Conservation (phyloP, 768 basidiomycete genomes). For the Termitomyces titanicus region DNA sequence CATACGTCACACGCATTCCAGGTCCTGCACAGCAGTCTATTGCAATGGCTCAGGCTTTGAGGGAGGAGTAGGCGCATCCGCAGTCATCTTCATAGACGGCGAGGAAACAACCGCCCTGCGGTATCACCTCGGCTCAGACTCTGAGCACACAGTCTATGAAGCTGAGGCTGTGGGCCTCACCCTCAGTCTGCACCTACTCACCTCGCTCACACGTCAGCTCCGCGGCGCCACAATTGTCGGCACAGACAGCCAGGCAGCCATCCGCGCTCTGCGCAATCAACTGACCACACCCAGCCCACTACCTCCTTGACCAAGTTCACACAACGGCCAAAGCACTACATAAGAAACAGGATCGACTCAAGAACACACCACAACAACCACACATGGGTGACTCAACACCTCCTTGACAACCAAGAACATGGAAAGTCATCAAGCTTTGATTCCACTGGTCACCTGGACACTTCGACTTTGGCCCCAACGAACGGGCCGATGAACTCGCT, state of each 20-base stretch:
- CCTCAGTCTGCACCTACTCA: slow-evolving; percentile 6
- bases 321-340: slow-evolving; percentile 1
- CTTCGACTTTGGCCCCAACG: slow-evolving; percentile 8
- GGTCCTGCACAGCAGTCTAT: background rate
- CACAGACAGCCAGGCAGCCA: slow-evolving; percentile 8
- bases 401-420: background rate
- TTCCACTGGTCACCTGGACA: slow-evolving; percentile 10
- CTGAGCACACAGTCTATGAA: slow-evolving; percentile 11
- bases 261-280: slow-evolving; percentile 9
- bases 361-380: background rate
- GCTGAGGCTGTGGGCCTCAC: slow-evolving; percentile 6
- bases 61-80: slow-evolving; percentile 6
- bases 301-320: slow-evolving; percentile 10
- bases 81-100: slow-evolving; percentile 3
- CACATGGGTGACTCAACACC: background rate
- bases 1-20: background rate
- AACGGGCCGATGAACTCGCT: slow-evolving; percentile 5
- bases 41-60: slow-evolving; percentile 8
- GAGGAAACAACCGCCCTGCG: background rate
- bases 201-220: background rate
- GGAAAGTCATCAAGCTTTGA: slow-evolving; percentile 1
- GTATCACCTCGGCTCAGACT: slow-evolving; percentile 1
- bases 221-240: background rate
- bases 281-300: slow-evolving; percentile 7
- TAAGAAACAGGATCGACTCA: background rate